Percentiles rank a stretch among this genome's conserved stretches.
These are phyloP conservation scores for Eucalyptus cloeziana DNA, from an alignment of 345 rosid genomes.

Conservation along the genomic window DNA sequence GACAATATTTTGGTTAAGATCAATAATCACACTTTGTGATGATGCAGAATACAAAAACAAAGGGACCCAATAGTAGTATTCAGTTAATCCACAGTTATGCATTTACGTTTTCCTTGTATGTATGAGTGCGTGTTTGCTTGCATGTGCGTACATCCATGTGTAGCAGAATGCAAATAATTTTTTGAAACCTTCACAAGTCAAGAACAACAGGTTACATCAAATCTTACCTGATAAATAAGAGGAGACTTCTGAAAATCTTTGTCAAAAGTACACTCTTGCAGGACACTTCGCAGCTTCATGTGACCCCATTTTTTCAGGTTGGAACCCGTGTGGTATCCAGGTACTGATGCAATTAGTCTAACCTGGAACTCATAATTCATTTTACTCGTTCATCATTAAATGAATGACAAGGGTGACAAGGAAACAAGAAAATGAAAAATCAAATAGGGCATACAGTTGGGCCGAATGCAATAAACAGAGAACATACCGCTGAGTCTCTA, in stretches of 20 bases:
- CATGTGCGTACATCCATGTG: not conserved
- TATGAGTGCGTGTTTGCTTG: not conserved
- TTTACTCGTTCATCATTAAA: not conserved
- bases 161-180: not conserved
- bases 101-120: not conserved
- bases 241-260: conserved; percentile 75
- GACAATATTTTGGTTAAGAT: not conserved
- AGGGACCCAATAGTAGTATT: not conserved
- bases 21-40: not conserved
- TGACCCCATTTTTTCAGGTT: conserved; percentile 87
- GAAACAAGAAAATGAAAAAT: not conserved
- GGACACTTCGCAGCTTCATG: conserved; percentile 67
- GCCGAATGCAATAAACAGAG: not conserved
- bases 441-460: not conserved
- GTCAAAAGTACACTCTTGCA: conserved; percentile 63
- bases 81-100: not conserved
- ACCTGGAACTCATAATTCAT: conserved; percentile 28
- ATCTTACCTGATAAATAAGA: conserved; percentile 77
- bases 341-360: conserved; percentile 77
- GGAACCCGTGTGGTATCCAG: conserved; percentile 84
- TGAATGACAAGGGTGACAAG: not conserved
- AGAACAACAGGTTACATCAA: not conserved
- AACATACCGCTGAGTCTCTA: conserved; percentile 44
- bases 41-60: not conserved
- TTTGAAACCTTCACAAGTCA: not conserved